Conservation (phyloP, 164 flowering plant genomes). For the Annona cherimola region DNA sequence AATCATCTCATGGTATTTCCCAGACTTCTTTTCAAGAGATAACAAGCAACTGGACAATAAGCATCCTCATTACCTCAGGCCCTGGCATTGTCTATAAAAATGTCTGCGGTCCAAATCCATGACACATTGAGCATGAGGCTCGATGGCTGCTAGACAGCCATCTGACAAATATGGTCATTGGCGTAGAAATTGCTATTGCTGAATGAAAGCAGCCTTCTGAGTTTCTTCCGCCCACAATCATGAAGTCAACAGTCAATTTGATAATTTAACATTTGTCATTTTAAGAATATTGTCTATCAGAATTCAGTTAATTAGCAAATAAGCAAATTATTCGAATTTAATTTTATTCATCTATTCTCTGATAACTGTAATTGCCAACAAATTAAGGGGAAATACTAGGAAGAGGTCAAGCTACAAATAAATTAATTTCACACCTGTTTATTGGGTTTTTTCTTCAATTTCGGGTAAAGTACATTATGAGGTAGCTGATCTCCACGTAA, state of each 20-base stretch:
- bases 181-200: no score
- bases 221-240: no score
- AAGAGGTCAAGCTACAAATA: not conserved
- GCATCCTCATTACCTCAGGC: not conserved
- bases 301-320: not conserved
- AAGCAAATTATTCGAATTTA: not conserved
- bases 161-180: no score
- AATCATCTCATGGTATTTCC: not conserved
- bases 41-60: not conserved
- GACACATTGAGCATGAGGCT: no score
- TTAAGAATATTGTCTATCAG: no score
- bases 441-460: constrained; percentile 61
- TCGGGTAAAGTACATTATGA: constrained; percentile 69
- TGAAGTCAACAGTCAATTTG: no score
- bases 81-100: no score
- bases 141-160: no score
- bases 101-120: no score
- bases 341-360: not conserved
- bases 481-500: constrained; percentile 97
- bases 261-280: no score
- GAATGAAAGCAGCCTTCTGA: no score
- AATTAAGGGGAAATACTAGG: not conserved
- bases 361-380: not conserved
- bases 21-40: no score
- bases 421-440: constrained; percentile 38